Evolutionary conservation across 106 monocot species (phyloP), one percentile per base, ranked within the genome.

Genomic region (Dendrobium nobile): DNA sequence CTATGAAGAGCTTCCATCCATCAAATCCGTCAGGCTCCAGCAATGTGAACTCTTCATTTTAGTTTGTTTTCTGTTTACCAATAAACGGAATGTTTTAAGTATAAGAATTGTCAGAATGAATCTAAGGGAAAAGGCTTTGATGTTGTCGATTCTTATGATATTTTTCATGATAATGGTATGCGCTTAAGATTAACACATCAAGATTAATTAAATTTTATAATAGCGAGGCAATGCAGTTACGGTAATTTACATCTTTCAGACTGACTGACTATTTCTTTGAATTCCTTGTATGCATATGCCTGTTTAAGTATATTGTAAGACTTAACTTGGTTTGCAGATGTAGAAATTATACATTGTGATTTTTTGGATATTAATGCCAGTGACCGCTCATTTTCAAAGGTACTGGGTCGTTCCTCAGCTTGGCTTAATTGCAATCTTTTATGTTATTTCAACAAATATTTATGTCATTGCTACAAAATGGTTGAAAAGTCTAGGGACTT

Each of bases 341-440:
- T 98, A 18, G 61, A 83, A 11, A 75, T 87, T 61, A 26, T 91
- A 77, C 89, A 90, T 77, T 82, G 89, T 67, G 98, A 98, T 78
- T 98, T 98, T 86, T 82, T 98, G 88, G 84, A 90, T 31, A 79
- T 95, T 47, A 75, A 91, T 83, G 56, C 84, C 54, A 75, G 5
- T 28, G 92, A 95, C 83, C 87, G 89, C 28, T 28, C 67, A 40
- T 98, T 85, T 80, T 88, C 88, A 54, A 77, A 88, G 94, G 95
- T 95, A 86, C 72, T 76, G 11, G 51, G 24, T 47, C 13, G 43
- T 41, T 20, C 2, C 7, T 41, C 74, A 43, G 43, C 8, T 74
- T 74, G 20, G 41, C 6, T 74, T 70, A 70, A 70, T 70, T 33
- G 70, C 33, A 37, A 33, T 0, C 33, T 37, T 51, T 51, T 70